Evolutionary conservation across 129 eudicot genomes (phyloP), one percentile per base, ranked within the genome.

Genomic region (Oenanthe sinensis): DNA sequence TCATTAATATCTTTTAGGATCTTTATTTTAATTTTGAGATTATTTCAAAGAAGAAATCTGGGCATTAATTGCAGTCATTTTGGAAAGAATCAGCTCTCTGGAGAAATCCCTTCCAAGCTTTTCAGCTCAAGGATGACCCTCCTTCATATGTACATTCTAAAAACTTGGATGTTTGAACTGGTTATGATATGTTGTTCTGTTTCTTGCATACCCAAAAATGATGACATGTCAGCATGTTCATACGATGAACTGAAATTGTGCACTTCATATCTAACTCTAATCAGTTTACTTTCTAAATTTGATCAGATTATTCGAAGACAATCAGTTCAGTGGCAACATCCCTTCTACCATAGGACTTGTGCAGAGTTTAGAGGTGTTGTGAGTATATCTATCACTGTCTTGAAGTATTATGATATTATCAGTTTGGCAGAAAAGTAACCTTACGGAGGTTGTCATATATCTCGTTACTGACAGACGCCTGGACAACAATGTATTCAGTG

Each of bases 291-390:
- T 9, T 40, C 8, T 9, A 20, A 39, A 36, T 60, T 75, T 87
- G 87, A 81, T 43, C 83, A 94, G 97, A 89, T 88, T 94, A 71
- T 86, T 94, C 46, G 98, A 94, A 68, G 87, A 87, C 83, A 94
- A 94, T 70, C 78, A 71, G 77, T 84, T 94, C 20, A 85, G 74
- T 60, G 98, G 98, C 65, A 65, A 60, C 22, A 87, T 94, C 71
- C 98, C 98, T 26, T 54, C 62, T 46, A 91, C 96, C 43, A 52
- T 94, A 71, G 93, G 91, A 76, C 85, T 88, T 58, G 96, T 84
- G 55, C 82, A 78, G 85, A 81, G 73, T 70, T 87, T 94, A 45
- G 97, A 94, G 78, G 90, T 88, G 71, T 74, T 94, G 98, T 94
- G 78, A 90, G 98, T 91, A 80, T 79, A 82, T 39, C 82, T 78